Conservation (phyloP, 768 basidiomycete species). For the Russula vinacea region DNA sequence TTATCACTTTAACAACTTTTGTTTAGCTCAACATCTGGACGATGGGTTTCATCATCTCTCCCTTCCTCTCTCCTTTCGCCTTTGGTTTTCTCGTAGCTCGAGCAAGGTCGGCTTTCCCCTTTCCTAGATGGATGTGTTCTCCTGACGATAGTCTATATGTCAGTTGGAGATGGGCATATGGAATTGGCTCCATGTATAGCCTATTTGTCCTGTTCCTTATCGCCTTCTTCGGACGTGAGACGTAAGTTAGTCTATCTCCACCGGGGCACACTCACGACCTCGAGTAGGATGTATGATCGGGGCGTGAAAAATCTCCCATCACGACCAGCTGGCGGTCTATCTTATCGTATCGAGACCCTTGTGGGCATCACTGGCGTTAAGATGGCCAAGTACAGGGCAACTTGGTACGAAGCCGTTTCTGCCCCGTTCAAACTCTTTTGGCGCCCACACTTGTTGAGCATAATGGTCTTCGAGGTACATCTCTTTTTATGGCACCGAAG, state of each 20-base stretch:
- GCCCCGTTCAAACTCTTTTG: constrained; percentile 53
- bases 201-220: constrained; percentile 55
- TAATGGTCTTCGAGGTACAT: constrained; percentile 44
- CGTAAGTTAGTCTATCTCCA: constrained; percentile 40
- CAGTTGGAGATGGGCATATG: constrained; percentile 66
- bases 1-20: neutral
- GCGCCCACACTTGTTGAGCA: constrained; percentile 58
- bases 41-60: constrained; percentile 67
- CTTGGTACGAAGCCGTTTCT: constrained; percentile 47
- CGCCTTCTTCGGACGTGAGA: constrained; percentile 61
- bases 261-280: constrained; percentile 13
- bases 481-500: neutral
- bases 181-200: constrained; percentile 59
- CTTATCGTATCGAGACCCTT: constrained; percentile 55
- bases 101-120: constrained; percentile 37
- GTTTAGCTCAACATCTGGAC: constrained; percentile 65
- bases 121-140: neutral
- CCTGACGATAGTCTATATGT: neutral
- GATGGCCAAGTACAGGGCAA: constrained; percentile 54
- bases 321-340: constrained; percentile 37
- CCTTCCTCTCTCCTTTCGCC: constrained; percentile 60
- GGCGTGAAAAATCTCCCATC: constrained; percentile 40
- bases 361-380: constrained; percentile 60
- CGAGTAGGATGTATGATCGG: constrained; percentile 61
- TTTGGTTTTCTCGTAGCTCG: constrained; percentile 67